Conservation (phyloP, 139 green algal species). For the Astrephomene gubernaculifera region DNA sequence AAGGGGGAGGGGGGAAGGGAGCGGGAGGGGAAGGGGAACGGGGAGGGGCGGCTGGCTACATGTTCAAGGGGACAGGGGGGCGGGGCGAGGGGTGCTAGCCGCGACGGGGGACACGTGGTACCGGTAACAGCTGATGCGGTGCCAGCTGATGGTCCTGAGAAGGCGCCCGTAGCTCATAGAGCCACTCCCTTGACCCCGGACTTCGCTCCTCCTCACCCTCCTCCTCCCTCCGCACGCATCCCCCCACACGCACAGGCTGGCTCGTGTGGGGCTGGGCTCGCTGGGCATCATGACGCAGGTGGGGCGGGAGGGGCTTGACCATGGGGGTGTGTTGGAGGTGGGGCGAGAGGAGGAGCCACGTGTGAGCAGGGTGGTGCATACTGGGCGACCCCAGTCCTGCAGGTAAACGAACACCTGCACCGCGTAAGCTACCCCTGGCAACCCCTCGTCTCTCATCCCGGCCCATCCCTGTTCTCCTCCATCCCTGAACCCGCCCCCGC, state of each 20-base stretch:
- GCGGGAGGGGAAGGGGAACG: no score
- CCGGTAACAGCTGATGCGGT: no score
- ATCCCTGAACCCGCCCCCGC: not conserved
- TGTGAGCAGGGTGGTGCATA: not conserved
- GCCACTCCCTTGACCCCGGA: no score
- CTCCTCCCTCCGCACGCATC: not conserved
- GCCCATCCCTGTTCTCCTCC: not conserved
- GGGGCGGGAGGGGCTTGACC: not conserved
- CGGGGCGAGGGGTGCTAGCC: no score
- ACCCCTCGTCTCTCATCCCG: not conserved
- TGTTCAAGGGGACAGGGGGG: no score
- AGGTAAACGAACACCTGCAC: not conserved
- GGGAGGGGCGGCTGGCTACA: no score
- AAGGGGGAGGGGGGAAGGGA: no score
- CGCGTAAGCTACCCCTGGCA: no score
- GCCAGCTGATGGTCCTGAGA: no score
- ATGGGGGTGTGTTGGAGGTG: not conserved
- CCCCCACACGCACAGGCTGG: constrained; percentile 55
- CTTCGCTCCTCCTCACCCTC: not conserved
- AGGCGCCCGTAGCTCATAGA: no score
- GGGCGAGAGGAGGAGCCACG: not conserved
- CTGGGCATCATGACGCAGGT: constrained; percentile 91
- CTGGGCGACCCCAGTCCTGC: not conserved
- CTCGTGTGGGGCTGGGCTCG: constrained; percentile 83
- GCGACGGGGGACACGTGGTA: no score